A percentile compares a stretch with the other conserved stretches of the same genome.
phyloP scores from a whole-genome alignment of 2,329 filamentous ascomycete species.

The Neopestalotiopsis rosae region DNA sequence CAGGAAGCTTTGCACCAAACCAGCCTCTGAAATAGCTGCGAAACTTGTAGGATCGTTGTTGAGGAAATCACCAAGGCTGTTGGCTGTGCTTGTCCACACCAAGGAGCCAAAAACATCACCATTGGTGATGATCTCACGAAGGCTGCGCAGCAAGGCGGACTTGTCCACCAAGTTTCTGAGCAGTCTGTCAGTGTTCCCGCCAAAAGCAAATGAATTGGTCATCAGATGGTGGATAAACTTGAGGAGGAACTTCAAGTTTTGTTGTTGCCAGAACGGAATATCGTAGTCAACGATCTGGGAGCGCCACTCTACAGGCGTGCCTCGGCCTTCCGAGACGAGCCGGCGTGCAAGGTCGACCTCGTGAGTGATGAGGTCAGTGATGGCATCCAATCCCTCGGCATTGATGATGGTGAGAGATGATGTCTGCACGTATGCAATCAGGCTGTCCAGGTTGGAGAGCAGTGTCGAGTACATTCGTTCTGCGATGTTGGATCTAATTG shows the following conservation, averaged over 20 bases:
- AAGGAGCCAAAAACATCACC: slow-evolving; percentile 83
- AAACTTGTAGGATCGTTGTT: slow-evolving; percentile 99
- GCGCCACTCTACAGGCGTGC: slow-evolving; percentile 72
- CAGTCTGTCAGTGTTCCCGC: slow-evolving; percentile 86
- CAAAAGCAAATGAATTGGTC: slow-evolving; percentile 70
- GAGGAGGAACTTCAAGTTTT: slow-evolving; percentile 90
- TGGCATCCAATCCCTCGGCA: slow-evolving; percentile 84
- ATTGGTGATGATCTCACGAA: slow-evolving; percentile 83
- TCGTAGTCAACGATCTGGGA: slow-evolving; percentile 90
- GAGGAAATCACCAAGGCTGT: slow-evolving; percentile 92
- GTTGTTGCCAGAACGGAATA: slow-evolving; percentile 91
- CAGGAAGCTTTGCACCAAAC: slow-evolving; percentile 84
- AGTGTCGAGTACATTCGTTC: slow-evolving; percentile 84
- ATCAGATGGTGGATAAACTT: slow-evolving; percentile 98
- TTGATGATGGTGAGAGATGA: slow-evolving; percentile 84
- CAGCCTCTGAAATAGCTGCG: slow-evolving; percentile 91
- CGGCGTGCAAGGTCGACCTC: slow-evolving; percentile 75
- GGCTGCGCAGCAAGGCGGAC: slow-evolving; percentile 77
- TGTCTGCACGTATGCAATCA: slow-evolving; percentile 84
- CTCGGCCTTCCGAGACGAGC: slow-evolving; percentile 69
- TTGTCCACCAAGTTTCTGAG: slow-evolving; percentile 95
- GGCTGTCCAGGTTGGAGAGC: slow-evolving; percentile 84
- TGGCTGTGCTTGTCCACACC: slow-evolving; percentile 94
- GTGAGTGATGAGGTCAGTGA: slow-evolving; percentile 84
- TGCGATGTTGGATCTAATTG: slow-evolving; percentile 79